Conservation (phyloP, 2,329 filamentous ascomycete species). For the Zarea fungicola region DNA sequence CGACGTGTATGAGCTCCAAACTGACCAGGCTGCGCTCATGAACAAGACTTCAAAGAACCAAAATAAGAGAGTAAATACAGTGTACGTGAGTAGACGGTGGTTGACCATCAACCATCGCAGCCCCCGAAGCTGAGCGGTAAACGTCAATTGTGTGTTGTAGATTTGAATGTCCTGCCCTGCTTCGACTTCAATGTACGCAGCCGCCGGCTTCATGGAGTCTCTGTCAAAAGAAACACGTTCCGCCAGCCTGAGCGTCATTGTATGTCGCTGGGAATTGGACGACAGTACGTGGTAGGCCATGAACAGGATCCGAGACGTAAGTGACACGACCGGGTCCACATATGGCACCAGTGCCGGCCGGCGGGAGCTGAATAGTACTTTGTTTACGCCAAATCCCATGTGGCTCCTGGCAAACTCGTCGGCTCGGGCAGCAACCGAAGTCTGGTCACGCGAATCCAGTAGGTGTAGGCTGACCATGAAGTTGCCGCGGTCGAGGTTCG, state of each 20-base stretch:
- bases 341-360: constrained; percentile 79
- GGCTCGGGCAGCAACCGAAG: constrained; percentile 22
- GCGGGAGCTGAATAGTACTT: constrained; percentile 57
- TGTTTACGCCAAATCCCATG: constrained; percentile 30
- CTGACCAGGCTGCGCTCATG: constrained; percentile 59
- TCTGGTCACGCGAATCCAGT: constrained; percentile 39
- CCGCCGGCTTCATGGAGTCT: constrained; percentile 35
- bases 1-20: constrained; percentile 37
- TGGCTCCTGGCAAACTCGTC: constrained; percentile 26
- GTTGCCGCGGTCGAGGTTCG: constrained; percentile 75
- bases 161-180: constrained; percentile 67
- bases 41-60: constrained; percentile 71
- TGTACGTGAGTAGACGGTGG: constrained; percentile 64
- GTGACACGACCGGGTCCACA: constrained; percentile 61
- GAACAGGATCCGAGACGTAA: constrained; percentile 54
- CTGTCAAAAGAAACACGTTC: constrained; percentile 62
- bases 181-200: constrained; percentile 60
- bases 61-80: constrained; percentile 65
- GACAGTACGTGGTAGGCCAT: constrained; percentile 67
- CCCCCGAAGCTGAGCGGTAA: constrained; percentile 71
- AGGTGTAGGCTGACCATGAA: constrained; percentile 88
- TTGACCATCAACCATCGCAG: constrained; percentile 84
- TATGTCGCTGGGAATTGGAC: constrained; percentile 57
- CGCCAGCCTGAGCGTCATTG: constrained; percentile 63
- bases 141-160: constrained; percentile 62